These are phyloP conservation scores for Amylostereum areolatum DNA, from an alignment of 1,284 basidiomycete species.

Conservation along the genomic window DNA sequence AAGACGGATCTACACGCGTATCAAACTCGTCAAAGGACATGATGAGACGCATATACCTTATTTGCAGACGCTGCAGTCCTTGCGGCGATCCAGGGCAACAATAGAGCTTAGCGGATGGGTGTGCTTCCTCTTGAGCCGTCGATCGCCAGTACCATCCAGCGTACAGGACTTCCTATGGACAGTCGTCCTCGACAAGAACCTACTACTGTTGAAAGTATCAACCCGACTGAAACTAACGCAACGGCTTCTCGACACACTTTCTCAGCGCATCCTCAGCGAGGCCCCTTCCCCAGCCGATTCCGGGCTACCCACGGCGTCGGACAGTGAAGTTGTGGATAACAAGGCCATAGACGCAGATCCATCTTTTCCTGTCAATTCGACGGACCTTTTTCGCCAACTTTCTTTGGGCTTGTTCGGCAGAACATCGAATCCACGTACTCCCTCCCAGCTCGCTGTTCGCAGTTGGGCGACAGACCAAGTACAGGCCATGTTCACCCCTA, in stretches of 20 bases:
- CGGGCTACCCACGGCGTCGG: no score
- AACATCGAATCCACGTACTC: not conserved
- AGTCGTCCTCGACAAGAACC: conserved; percentile 16
- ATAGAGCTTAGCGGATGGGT: conserved; percentile 10
- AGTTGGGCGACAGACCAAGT: conserved; percentile 14
- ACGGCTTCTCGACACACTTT: no score
- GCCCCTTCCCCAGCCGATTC: no score
- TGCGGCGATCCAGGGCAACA: conserved; percentile 2
- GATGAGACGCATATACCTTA: conserved; percentile 19
- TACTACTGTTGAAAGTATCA: no score
- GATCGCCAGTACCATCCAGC: conserved; percentile 13
- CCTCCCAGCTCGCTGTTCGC: conserved; percentile 5
- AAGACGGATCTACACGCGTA: conserved; percentile 17
- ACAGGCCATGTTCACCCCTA: conserved; percentile 12
- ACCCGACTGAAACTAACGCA: no score
- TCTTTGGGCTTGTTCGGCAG: not conserved
- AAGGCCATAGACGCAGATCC: conserved; percentile 5
- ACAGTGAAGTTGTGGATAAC: no score
- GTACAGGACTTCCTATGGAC: conserved; percentile 23
- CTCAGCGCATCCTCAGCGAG: no score
- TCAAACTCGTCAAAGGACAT: conserved; percentile 7
- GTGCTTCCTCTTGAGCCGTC: conserved; percentile 10
- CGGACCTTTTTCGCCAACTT: conserved; percentile 7
- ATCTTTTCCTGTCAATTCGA: conserved; percentile 5
- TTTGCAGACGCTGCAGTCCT: conserved; percentile 16